phyloP scores from a whole-genome alignment of 2,329 filamentous ascomycete genomes.

The Camillea tinctor region DNA sequence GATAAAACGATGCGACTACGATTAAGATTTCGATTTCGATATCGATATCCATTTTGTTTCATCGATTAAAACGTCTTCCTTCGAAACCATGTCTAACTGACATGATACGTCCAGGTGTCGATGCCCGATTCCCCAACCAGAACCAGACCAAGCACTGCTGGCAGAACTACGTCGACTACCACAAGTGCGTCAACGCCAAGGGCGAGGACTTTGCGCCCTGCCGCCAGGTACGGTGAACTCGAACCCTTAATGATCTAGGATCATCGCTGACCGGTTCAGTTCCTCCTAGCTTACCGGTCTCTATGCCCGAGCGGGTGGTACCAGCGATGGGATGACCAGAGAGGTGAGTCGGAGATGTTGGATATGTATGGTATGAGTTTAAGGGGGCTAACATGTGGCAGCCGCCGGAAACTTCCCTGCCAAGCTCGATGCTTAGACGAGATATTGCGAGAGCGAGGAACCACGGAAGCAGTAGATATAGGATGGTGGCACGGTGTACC shows the following conservation, averaged over 20 bases:
- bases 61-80: not conserved
- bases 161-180: slow-evolving; percentile 99
- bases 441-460: slow-evolving; percentile 4
- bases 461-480: slow-evolving; percentile 12
- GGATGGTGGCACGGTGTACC: slow-evolving; percentile 20
- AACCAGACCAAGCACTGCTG: slow-evolving; percentile 99
- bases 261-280: slow-evolving; percentile 54
- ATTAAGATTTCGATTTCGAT: not conserved
- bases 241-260: slow-evolving; percentile 7
- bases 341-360: slow-evolving; percentile 60
- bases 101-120: slow-evolving; percentile 69
- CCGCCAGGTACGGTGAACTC: slow-evolving; percentile 74
- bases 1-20: not conserved
- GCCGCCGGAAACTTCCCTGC: slow-evolving; percentile 68
- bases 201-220: slow-evolving; percentile 97
- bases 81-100: slow-evolving; percentile 21
- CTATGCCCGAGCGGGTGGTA: slow-evolving; percentile 96
- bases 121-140: slow-evolving; percentile 97
- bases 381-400: slow-evolving; percentile 36
- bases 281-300: slow-evolving; percentile 94
- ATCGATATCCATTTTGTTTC: too few relatives aligned
- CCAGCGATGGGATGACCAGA: slow-evolving; percentile 94
- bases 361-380: slow-evolving; percentile 4
- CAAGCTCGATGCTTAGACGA: slow-evolving; percentile 57
- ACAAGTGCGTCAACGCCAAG: slow-evolving; percentile 99